A percentile compares a stretch with the other conserved stretches of the same genome.
Evolutionary conservation across 2,329 filamentous ascomycete genomes (phyloP).

Genomic region (Didymosphaeria variabile): DNA sequence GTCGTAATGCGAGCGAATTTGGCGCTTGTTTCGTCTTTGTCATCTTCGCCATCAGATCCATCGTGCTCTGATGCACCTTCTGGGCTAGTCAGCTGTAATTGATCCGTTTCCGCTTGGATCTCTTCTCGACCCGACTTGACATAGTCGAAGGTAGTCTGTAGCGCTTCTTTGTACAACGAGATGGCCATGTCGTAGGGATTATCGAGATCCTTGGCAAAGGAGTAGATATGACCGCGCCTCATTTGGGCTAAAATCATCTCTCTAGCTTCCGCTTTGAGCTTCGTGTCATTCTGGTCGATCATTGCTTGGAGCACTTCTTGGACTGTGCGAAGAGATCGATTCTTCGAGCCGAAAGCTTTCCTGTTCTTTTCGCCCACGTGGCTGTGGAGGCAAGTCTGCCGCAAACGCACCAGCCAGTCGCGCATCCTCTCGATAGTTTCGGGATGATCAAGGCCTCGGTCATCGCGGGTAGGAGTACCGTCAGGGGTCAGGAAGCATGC

Average conservation of each 20-base stretch:
- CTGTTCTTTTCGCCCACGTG: conserved; percentile 77
- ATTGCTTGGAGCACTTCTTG: conserved; percentile 88
- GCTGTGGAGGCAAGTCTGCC: conserved; percentile 86
- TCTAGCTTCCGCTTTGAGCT: conserved; percentile 74
- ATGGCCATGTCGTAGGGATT: conserved; percentile 70
- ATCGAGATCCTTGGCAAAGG: conserved; percentile 71
- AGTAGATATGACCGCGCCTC: conserved; percentile 77
- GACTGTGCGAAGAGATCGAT: conserved; percentile 78
- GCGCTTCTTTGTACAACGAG: conserved; percentile 69
- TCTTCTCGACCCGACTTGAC: conserved; percentile 72
- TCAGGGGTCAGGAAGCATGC: conserved; percentile 71
- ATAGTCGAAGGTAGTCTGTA: conserved; percentile 54
- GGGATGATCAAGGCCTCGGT: conserved; percentile 72
- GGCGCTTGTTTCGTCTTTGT: conserved; percentile 45
- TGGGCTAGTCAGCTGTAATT: conserved; percentile 27
- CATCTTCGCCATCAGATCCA: conserved; percentile 41
- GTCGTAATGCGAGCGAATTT: conserved; percentile 62
- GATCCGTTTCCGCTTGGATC: conserved; percentile 62
- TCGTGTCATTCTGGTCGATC: conserved; percentile 82
- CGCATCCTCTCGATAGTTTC: conserved; percentile 75
- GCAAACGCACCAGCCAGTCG: conserved; percentile 76
- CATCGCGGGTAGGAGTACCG: conserved; percentile 68
- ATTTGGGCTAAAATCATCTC: conserved; percentile 70
- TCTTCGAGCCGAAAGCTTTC: conserved; percentile 67
- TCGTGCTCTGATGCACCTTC: conserved; percentile 42